Evolutionary conservation across 2,329 filamentous ascomycete species (phyloP).

Genomic region (Microcyclosporella mali): DNA sequence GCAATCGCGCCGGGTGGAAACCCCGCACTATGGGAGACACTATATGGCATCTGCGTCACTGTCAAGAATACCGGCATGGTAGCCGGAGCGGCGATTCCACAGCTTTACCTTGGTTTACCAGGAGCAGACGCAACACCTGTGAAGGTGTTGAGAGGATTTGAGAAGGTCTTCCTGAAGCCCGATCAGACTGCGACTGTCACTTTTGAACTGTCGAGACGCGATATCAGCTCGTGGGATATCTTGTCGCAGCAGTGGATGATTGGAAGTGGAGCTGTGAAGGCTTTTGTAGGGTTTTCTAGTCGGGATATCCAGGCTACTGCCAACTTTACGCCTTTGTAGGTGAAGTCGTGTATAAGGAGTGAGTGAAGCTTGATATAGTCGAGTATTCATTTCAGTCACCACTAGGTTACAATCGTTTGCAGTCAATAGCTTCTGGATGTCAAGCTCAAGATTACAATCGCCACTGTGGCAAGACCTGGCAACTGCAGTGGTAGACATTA

Average conservation of each 20-base stretch:
- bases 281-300: constrained; percentile 21
- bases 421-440: too few relatives aligned
- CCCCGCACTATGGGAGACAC: constrained; percentile 55
- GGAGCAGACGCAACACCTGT: constrained; percentile 39
- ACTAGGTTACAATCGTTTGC: too few relatives aligned
- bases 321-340: constrained; percentile 13
- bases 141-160: constrained; percentile 40
- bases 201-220: constrained; percentile 32
- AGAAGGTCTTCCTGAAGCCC: constrained; percentile 35
- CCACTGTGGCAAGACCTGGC: too few relatives aligned
- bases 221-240: constrained; percentile 34
- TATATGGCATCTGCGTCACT: constrained; percentile 46
- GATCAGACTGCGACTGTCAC: constrained; percentile 17
- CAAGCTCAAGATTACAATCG: too few relatives aligned
- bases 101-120: constrained; percentile 47
- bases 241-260: constrained; percentile 31
- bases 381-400: too few relatives aligned
- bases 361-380: too few relatives aligned
- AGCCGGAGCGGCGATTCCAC: constrained; percentile 50
- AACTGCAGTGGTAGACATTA: too few relatives aligned
- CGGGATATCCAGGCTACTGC: constrained; percentile 18
- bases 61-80: constrained; percentile 58
- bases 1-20: constrained; percentile 50
- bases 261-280: constrained; percentile 16
- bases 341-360: too few relatives aligned